A percentile compares a stretch with the other conserved stretches of the same genome.
These are phyloP conservation scores for Tetrapisispora nanseiensis DNA, from an alignment of 805 yeast genomes.

Conservation along the genomic window DNA sequence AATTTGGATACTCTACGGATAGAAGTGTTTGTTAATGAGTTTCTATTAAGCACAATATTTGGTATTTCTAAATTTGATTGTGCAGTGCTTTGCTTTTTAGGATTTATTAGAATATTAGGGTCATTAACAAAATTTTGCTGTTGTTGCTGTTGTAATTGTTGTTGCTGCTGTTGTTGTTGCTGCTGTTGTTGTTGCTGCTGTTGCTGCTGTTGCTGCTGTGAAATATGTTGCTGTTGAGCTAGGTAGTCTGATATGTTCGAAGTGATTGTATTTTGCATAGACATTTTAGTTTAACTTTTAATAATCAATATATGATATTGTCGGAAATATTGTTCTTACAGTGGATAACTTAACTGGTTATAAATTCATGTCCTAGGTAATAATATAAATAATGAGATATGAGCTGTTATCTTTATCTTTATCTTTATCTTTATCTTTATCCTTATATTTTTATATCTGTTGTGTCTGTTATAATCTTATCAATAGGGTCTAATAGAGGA, in stretches of 20 bases:
- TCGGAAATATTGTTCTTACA: no score
- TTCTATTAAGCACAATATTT: background rate
- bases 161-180: slow-evolving; percentile 33
- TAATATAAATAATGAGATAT: no score
- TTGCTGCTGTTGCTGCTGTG: slow-evolving; percentile 34
- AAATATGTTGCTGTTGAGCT: slow-evolving; percentile 39
- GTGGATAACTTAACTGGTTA: no score
- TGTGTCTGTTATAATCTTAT: no score
- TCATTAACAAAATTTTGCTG: background rate
- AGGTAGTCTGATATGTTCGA: slow-evolving; percentile 29
- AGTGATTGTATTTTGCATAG: slow-evolving; percentile 32
- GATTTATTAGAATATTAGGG: background rate
- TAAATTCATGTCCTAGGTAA: no score
- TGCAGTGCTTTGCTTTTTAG: background rate
- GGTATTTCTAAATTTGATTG: background rate
- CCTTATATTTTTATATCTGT: no score
- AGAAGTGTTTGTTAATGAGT: background rate
- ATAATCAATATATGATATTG: no score
- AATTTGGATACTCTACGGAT: slow-evolving; percentile 1
- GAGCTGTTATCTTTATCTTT: no score
- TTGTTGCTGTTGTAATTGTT: background rate
- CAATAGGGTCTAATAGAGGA: no score
- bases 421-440: no score
- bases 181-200: slow-evolving; percentile 37
- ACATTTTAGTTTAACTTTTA: slow-evolving; percentile 19